Evolutionary conservation across 208 protist genomes (phyloP), one percentile per base, ranked within the genome.

Genomic region (Trypanosoma vivax): DNA sequence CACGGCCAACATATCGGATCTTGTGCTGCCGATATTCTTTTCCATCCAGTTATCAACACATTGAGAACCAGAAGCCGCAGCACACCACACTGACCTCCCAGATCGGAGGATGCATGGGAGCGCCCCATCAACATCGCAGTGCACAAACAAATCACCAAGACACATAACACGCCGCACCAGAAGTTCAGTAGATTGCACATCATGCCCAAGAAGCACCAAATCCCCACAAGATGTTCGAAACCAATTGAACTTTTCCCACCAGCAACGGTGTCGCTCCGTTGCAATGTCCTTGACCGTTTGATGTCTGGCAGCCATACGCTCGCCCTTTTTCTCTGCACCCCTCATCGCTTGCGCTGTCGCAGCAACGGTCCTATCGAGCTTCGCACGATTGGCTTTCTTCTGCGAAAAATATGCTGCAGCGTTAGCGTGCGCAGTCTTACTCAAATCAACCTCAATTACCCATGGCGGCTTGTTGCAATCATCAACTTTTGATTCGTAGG

Each of bases 231-330:
- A 87, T 0, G 91, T 95, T 57, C 98, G 88, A 63, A 99, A 99
- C 96, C 96, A 99, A 34, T 83, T 50, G 45, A 98, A 98, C 70
- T 99, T 99, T 49, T 99, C 98, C 85, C 98, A 99, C 97, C 97
- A 99, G 31, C 79, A 80, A 5, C 80, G 59, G 60, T 87, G 86
- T 23, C 97, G 79, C 52, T 95, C 75, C 30, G 78, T 68, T 16
- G 79, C 56, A 50, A 99, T 94, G 19, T 67, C 60, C 28, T 90
- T 78, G 45, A 81, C 92, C 7, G 71, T 70, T 18, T 66, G 57
- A 58, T 70, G 73, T 60, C 77, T 86, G 37, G 85, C 82, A 1
- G 87, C 59, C 10, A 67, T 39, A 9, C 69, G 56, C 5, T 77
- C 64, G 0, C 77, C 80, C 50, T 94, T 90, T 21, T 72, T 67